A percentile compares a stretch with the other conserved stretches of the same genome.
phyloP scores from a whole-genome alignment of 805 yeast species.

The Kodamaea neixiangensis region DNA sequence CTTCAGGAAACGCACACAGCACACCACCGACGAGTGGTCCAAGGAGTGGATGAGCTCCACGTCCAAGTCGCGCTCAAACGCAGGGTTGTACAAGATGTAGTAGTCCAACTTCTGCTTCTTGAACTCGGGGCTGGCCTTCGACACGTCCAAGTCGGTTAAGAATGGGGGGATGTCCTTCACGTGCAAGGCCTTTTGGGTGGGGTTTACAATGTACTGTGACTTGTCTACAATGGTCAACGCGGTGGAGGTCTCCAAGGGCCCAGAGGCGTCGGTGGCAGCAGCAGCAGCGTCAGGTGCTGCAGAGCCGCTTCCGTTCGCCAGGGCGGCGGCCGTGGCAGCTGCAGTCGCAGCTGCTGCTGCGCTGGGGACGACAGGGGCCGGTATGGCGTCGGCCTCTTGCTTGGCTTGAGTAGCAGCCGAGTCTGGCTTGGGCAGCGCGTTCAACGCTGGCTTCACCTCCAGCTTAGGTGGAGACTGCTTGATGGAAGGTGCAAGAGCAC shows the following conservation, averaged over 20 bases:
- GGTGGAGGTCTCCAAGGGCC: slow-evolving; percentile 28
- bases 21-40: slow-evolving; percentile 92
- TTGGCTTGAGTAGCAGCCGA: slow-evolving; percentile 17
- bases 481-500: slow-evolving; percentile 17
- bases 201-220: slow-evolving; percentile 44
- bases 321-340: slow-evolving; percentile 19
- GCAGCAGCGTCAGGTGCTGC: slow-evolving; percentile 25
- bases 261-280: slow-evolving; percentile 13
- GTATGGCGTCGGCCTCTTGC: slow-evolving; percentile 17
- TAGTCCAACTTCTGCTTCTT: slow-evolving; percentile 84
- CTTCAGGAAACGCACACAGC: slow-evolving; percentile 90
- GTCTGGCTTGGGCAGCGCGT: slow-evolving; percentile 11
- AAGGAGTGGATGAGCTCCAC: slow-evolving; percentile 87
- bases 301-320: slow-evolving; percentile 8
- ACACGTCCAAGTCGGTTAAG: slow-evolving; percentile 75
- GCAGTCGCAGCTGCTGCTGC: slow-evolving; percentile 13
- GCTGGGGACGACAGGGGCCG: slow-evolving; percentile 13
- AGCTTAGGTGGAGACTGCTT: slow-evolving; percentile 17
- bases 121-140: slow-evolving; percentile 69
- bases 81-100: slow-evolving; percentile 88
- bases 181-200: slow-evolving; percentile 52
- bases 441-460: slow-evolving; percentile 10
- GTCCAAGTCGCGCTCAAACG: slow-evolving; percentile 64
- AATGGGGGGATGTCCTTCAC: slow-evolving; percentile 81
- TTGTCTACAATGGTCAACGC: slow-evolving; percentile 41